phyloP scores from a whole-genome alignment of 805 yeast genomes.

The Ascoidea asiatica region DNA sequence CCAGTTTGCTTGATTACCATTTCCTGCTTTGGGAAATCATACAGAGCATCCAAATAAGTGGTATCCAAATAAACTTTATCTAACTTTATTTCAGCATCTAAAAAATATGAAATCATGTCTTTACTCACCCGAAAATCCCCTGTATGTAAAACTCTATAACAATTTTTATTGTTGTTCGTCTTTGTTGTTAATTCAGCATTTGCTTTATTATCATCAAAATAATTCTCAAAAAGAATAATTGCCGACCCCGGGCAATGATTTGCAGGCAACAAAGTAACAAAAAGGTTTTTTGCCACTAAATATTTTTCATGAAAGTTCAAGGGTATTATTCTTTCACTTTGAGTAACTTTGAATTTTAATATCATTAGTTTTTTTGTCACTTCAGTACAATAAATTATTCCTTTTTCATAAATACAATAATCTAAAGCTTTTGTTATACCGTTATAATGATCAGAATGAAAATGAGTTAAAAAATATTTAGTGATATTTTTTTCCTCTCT shows the following conservation, averaged over 20 bases:
- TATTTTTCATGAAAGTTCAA: constrained; percentile 29
- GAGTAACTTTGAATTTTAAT: constrained; percentile 40
- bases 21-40: constrained; percentile 69
- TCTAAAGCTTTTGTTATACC: constrained; percentile 74
- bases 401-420: too few species aligned
- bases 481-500: constrained; percentile 18
- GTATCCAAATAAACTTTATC: constrained; percentile 77
- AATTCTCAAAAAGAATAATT: constrained; percentile 44
- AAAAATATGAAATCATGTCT: constrained; percentile 28
- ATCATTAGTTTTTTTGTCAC: constrained; percentile 50
- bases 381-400: constrained; percentile 57
- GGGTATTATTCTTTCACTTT: constrained; percentile 23
- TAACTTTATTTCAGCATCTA: constrained; percentile 18
- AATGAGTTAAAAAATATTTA: constrained; percentile 62
- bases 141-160: constrained; percentile 50
- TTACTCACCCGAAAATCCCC: constrained; percentile 81
- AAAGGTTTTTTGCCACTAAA: constrained; percentile 27
- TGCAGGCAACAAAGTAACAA: constrained; percentile 62
- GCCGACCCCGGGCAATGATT: constrained; percentile 97
- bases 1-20: constrained; percentile 51
- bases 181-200: constrained; percentile 3
- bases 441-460: constrained; percentile 90
- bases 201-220: neutral
- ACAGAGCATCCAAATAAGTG: constrained; percentile 67
- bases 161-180: constrained; percentile 15